Evolutionary conservation across 1,139 yeast species (phyloP), one percentile per base, ranked within the genome.

Genomic region (Protomyces inouyei): DNA sequence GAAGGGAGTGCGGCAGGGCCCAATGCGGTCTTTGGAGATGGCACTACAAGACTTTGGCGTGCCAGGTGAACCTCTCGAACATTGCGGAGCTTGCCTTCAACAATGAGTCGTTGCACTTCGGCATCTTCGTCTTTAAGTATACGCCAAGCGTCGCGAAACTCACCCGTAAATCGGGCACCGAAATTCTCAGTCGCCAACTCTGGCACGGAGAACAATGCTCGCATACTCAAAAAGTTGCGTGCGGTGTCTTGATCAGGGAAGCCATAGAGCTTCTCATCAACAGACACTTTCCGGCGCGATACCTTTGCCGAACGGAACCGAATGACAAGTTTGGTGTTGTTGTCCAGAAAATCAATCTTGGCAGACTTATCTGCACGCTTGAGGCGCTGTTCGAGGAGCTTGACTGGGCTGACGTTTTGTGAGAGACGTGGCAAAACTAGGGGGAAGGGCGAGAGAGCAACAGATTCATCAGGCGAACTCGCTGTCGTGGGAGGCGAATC

Each of bases 341-440:
- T 6, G 12, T 8, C 35, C 5, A 36, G 40, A 28, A 40, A 59
- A 3, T 59, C 63, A 36, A 46, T 38, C 25, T 32, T 52, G 10
- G 63, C 63, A 16, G 53, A 55, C 45, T 59, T 59, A 46, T 59
- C 63, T 4, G 52, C 52, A 14, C 63, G 45, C 38, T 59, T 59
- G 45, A 59, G 23, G 35, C 35, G 46, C 28, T 55, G 53, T 21
- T 59, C 57, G 1, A 59, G 53, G 12, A 59, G 46, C 46, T 59
- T 59, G 16, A 52, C 35, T 6, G 63, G 63, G 35, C 53, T 52
- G 43, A 59, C 54, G 9, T 59, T 59, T 25, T 40, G 55, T 3
- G 63, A 59, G 18, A 55, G 38, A 12, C 54, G 43, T 25, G 63
- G 63, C 40, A 59, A 53, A 25, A 12, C 18, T 9, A 52, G 46